Conservation (phyloP, 148 eudicot species). For the Euryodendron excelsum region DNA sequence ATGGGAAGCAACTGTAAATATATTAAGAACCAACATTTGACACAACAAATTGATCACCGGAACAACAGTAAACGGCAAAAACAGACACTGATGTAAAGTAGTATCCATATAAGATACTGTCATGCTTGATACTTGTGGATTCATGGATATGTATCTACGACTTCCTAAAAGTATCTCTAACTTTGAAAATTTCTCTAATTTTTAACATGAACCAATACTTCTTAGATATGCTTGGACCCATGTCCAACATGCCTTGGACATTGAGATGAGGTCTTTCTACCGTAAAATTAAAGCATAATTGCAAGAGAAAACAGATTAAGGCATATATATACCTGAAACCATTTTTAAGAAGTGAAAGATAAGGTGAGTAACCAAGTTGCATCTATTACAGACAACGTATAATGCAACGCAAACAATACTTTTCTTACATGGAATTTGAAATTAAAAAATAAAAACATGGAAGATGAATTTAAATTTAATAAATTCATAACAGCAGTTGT, state of each 20-base stretch:
- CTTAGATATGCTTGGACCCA: background rate
- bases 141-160: background rate
- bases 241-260: background rate
- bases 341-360: background rate
- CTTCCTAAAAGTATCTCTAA: background rate
- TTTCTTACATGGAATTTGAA: background rate
- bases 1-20: conserved; percentile 17
- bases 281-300: background rate
- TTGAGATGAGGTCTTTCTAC: background rate
- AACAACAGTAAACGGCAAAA: background rate
- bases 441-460: background rate
- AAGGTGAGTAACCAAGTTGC: background rate
- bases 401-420: background rate
- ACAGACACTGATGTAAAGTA: background rate
- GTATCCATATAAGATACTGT: background rate
- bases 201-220: too few species aligned
- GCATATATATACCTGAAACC: conserved; percentile 5
- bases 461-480: background rate
- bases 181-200: background rate
- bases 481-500: background rate
- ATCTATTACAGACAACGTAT: background rate
- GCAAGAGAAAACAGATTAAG: background rate
- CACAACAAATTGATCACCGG: background rate
- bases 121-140: background rate
- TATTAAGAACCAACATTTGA: background rate